phyloP scores from a whole-genome alignment of 73 alveolate genomes.

The Tetrahymena borealis region DNA sequence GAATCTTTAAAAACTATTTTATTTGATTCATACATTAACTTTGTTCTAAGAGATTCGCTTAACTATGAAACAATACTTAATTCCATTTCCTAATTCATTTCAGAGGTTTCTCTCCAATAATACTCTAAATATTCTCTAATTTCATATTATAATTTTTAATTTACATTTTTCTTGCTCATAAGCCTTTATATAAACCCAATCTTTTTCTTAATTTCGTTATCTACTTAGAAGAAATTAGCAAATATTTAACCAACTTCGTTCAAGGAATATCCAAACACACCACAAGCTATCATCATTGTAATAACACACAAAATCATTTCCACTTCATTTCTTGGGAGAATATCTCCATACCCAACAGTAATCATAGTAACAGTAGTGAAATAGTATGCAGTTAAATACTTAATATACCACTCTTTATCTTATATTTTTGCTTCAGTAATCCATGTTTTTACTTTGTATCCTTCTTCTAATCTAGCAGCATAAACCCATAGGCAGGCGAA shows the following conservation, averaged over 20 bases:
- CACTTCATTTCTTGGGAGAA: background rate
- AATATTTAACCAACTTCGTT: background rate
- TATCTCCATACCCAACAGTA: constrained; percentile 6
- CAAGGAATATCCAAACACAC: background rate
- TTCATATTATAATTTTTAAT: constrained; percentile 50
- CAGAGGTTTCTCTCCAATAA: constrained; percentile 35
- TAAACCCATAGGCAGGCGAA: constrained; percentile 35
- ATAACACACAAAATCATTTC: background rate
- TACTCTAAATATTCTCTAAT: constrained; percentile 65
- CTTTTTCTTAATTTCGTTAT: constrained; percentile 48
- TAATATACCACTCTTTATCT: background rate
- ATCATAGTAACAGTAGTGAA: background rate
- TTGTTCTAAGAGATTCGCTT: constrained; percentile 9
- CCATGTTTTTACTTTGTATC: background rate
- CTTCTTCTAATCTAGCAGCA: background rate
- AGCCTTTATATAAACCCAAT: constrained; percentile 43
- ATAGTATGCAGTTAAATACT: background rate
- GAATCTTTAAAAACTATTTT: constrained; percentile 4
- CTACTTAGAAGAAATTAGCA: constrained; percentile 3
- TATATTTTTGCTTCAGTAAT: background rate
- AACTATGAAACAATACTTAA: background rate
- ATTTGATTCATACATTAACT: constrained; percentile 21
- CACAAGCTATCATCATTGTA: background rate
- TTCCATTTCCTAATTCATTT: constrained; percentile 31
- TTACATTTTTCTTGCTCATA: constrained; percentile 55